phyloP scores from a whole-genome alignment of 2,329 filamentous ascomycete genomes.

The Cladorrhinum sp. region DNA sequence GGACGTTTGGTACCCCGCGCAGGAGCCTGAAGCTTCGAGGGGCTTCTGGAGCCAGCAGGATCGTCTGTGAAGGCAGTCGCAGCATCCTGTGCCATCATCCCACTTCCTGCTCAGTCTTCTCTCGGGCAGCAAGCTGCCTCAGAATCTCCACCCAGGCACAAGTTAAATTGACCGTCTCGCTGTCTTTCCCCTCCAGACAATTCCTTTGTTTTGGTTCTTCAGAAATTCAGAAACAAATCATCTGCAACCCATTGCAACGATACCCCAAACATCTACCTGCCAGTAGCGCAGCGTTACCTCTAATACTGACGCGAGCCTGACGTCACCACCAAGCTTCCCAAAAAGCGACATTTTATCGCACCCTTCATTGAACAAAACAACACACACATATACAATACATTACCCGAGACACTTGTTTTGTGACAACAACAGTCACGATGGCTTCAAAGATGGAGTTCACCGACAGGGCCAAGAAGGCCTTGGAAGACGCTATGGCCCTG shows the following conservation, averaged over 20 bases:
- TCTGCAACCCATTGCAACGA: background rate
- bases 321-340: constrained; percentile 22
- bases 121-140: constrained; percentile 18
- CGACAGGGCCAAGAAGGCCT: constrained; percentile 83
- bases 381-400: constrained; percentile 13
- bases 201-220: constrained; percentile 6
- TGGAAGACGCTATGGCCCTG: constrained; percentile 83
- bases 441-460: constrained; percentile 85
- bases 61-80: constrained; percentile 13
- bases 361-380: constrained; percentile 6
- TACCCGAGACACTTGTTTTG: constrained; percentile 22
- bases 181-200: background rate
- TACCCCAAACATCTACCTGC: background rate
- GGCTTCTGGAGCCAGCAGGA: constrained; percentile 22
- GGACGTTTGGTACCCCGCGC: constrained; percentile 17
- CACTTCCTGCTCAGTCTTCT: constrained; percentile 12
- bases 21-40: constrained; percentile 22
- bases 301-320: constrained; percentile 21
- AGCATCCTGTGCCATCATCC: constrained; percentile 15
- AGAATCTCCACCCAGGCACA: constrained; percentile 6
- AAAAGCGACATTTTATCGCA: background rate
- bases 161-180: constrained; percentile 8
- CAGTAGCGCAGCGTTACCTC: constrained; percentile 2
- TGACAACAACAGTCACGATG: constrained; percentile 40
- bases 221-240: constrained; percentile 8